Evolutionary conservation across 768 basidiomycete genomes (phyloP), one percentile per base, ranked within the genome.

Genomic region (Leccinum pellstonianum): DNA sequence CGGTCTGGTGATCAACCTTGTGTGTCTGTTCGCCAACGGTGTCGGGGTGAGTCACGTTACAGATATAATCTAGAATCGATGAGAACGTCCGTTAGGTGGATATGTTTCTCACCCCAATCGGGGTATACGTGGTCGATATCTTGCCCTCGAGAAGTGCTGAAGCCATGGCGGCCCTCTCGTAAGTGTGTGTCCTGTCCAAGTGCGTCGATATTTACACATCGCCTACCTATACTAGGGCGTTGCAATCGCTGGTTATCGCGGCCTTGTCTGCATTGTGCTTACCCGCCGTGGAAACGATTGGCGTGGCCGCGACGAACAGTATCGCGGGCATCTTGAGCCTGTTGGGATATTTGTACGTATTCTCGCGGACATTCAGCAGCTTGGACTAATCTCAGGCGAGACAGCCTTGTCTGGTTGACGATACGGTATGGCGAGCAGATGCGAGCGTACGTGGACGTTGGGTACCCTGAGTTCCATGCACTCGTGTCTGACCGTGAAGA

Each of bases 71-170:
- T 15, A 25, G 33, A 6, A n/a, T 14, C 59, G 4, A 55, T 47
- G 10, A 37, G 38, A 65, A 3, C 12, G 52, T 23, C 33, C 38
- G 4, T 33, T 51, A 88, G 86, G 79, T 85, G 17, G 82, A 88
- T 61, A 67, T 83, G 54, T 80, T 82, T 9, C 73, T 88, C 47
- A 79, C 80, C 6, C 86, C 87, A 0, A 75, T 76, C 15, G 77
- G 81, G 7, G 77, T 86, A 7, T 88, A 88, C 62, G 69, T 74
- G 23, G 80, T 88, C 5, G 88, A 90, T 61, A 70, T 87, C 12
- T 62, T 89, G 70, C 86, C 83, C 31, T 67, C 76, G 23, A 77
- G 79, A 23, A 88, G 87, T 62, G 85, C 87, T 3, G 87, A 90
- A 65, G 77, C 79, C n/a, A 77, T 81, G 70, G 87, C 85, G 5